phyloP scores from a whole-genome alignment of 805 yeast species.

The Cyberlindnera nakhonratchasimensis region DNA sequence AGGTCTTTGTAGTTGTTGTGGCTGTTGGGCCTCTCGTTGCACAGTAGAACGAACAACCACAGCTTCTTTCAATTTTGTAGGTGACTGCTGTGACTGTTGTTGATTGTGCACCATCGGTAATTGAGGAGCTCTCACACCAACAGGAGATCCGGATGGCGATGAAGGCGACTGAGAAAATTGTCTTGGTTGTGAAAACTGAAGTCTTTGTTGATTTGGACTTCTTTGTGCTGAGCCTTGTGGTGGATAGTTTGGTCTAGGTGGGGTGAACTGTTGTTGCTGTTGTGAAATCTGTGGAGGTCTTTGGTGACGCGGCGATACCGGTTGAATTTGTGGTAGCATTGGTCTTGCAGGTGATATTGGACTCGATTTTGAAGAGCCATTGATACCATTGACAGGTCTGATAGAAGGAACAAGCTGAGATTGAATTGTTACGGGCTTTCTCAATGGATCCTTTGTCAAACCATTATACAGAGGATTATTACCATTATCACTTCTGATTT shows the following conservation, averaged over 20 bases:
- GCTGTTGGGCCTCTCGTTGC: not conserved
- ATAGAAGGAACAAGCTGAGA: conserved; percentile 7
- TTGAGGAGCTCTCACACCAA: conserved; percentile 1
- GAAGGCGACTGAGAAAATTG: conserved; percentile 2
- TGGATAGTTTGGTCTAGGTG: conserved; percentile 5
- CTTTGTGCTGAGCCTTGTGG: conserved; percentile 1
- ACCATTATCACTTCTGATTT: conserved; percentile 23
- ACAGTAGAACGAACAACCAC: conserved; percentile 1
- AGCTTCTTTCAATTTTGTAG: conserved; percentile 1
- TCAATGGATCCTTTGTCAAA: conserved; percentile 1
- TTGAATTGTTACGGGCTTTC: conserved; percentile 3
- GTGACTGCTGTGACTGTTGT: not conserved
- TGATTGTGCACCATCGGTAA: not conserved
- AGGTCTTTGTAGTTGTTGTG: not conserved
- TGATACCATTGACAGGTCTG: conserved; percentile 4
- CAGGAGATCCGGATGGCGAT: not conserved
- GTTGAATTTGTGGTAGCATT: conserved; percentile 6
- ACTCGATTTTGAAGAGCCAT: not conserved
- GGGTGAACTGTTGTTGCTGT: conserved; percentile 5
- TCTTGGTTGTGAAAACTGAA: conserved; percentile 1
- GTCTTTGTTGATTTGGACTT: conserved; percentile 6
- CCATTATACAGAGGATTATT: conserved; percentile 11
- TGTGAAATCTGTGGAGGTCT: conserved; percentile 5
- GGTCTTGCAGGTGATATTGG: conserved; percentile 9
- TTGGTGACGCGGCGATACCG: conserved; percentile 4